phyloP scores from a whole-genome alignment of 2,329 filamentous ascomycete species.

The Talaromyces sp. region DNA sequence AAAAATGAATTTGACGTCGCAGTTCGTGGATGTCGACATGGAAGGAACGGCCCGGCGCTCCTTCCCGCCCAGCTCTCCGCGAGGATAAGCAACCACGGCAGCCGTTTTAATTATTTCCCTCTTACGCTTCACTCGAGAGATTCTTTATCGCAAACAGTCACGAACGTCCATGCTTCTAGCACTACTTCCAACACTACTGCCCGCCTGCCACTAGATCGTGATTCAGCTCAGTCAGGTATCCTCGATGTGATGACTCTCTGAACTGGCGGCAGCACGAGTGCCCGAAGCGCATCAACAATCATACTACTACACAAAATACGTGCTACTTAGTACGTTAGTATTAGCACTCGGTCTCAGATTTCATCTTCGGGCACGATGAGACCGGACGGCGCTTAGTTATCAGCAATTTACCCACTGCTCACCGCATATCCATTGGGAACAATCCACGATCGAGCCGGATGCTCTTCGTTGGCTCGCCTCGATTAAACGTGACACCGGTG shows the following conservation, averaged over 20 bases:
- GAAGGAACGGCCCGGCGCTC: not conserved
- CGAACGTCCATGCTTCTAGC: not conserved
- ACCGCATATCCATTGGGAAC: not conserved
- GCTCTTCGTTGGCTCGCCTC: not conserved
- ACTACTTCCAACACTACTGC: not conserved
- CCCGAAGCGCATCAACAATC: slow-evolving; percentile 17
- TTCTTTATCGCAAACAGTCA: not conserved
- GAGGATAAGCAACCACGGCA: not conserved
- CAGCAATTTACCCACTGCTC: not conserved
- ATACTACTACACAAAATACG: not conserved
- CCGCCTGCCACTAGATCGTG: not conserved
- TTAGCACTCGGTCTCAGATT: not conserved
- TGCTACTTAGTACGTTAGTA: not conserved
- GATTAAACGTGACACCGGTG: not conserved
- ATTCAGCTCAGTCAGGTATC: not conserved
- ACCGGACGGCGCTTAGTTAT: not conserved
- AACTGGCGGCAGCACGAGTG: slow-evolving; percentile 20
- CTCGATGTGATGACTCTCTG: not conserved
- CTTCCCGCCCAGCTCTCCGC: not conserved
- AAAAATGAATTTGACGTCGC: too few species aligned
- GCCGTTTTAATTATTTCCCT: not conserved
- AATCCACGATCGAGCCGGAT: not conserved
- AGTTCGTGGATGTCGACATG: too few species aligned
- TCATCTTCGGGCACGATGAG: not conserved
- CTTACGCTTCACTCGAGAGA: not conserved